phyloP scores from a whole-genome alignment of 371 early-diverging fungal genomes.

The Gilbertella persicaria region DNA sequence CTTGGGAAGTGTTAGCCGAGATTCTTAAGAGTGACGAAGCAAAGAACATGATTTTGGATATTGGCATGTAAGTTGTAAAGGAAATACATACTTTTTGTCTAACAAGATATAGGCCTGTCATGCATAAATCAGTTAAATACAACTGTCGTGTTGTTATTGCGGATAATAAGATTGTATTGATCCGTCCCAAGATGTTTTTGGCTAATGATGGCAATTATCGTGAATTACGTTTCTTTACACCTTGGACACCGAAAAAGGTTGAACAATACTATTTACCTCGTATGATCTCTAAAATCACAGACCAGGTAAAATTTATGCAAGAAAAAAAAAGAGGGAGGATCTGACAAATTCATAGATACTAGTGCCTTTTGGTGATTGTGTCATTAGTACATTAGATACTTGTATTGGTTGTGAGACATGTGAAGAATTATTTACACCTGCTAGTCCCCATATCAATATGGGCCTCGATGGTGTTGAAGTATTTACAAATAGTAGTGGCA shows the following conservation, averaged over 20 bases:
- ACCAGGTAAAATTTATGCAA: conserved; percentile 72
- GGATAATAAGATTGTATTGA: conserved; percentile 83
- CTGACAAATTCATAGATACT: conserved; percentile 49
- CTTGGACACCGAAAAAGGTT: conserved; percentile 72
- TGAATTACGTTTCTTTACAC: conserved; percentile 92
- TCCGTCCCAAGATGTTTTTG: conserved; percentile 93
- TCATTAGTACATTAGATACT: conserved; percentile 78
- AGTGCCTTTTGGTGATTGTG: conserved; percentile 86
- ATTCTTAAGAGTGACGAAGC: conserved; percentile 70
- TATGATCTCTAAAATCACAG: conserved; percentile 75
- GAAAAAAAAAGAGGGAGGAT: too few relatives aligned
- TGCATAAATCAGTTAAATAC: conserved; percentile 89
- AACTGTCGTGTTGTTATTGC: conserved; percentile 91
- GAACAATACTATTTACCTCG: conserved; percentile 84
- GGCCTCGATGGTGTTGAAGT: conserved; percentile 96
- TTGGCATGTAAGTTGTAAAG: conserved; percentile 91
- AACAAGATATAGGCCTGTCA: conserved; percentile 75
- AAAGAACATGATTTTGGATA: conserved; percentile 83
- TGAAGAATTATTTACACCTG: conserved; percentile 95
- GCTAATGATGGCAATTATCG: conserved; percentile 98
- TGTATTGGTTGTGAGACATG: conserved; percentile 95
- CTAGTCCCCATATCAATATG: conserved; percentile 92
- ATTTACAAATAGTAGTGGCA: conserved; percentile 91
- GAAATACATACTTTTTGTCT: too few relatives aligned
- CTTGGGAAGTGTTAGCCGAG: conserved; percentile 89